Conservation (phyloP, 345 rosid genomes). For the Aethionema arabicum region DNA sequence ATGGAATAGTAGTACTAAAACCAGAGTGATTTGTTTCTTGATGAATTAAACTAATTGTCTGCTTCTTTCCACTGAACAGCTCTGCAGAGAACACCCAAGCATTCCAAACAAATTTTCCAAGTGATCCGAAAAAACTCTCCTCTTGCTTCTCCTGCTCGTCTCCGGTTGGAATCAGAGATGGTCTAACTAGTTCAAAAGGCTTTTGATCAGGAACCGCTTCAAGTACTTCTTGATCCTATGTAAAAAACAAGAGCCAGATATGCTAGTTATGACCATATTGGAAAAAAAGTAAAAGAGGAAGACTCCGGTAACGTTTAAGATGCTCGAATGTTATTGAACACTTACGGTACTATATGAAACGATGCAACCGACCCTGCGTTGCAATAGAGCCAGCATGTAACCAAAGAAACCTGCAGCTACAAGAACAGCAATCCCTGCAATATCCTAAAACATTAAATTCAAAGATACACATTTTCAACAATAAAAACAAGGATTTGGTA, state of each 20-base stretch:
- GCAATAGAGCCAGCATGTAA: constrained; percentile 92
- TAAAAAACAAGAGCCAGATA: constrained; percentile 16
- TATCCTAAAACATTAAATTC: background rate
- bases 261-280: constrained; percentile 1
- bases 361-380: constrained; percentile 60
- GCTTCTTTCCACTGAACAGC: constrained; percentile 61
- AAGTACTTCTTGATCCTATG: constrained; percentile 48
- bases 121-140: constrained; percentile 69
- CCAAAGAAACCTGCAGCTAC: constrained; percentile 87
- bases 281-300: background rate
- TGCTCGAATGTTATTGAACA: constrained; percentile 14
- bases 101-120: constrained; percentile 53
- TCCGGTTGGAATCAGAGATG: constrained; percentile 69
- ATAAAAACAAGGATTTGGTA: background rate
- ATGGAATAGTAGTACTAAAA: constrained; percentile 43
- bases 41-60: constrained; percentile 53
- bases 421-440: constrained; percentile 83
- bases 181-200: constrained; percentile 60
- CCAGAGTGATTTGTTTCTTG: constrained; percentile 42
- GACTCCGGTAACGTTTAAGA: background rate
- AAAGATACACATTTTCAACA: background rate
- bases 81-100: constrained; percentile 57
- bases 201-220: constrained; percentile 43
- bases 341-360: constrained; percentile 65
- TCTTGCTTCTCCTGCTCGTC: constrained; percentile 74